Evolutionary conservation across 1,284 basidiomycete genomes (phyloP).

Genomic region (Laetiporus sulphureus): DNA sequence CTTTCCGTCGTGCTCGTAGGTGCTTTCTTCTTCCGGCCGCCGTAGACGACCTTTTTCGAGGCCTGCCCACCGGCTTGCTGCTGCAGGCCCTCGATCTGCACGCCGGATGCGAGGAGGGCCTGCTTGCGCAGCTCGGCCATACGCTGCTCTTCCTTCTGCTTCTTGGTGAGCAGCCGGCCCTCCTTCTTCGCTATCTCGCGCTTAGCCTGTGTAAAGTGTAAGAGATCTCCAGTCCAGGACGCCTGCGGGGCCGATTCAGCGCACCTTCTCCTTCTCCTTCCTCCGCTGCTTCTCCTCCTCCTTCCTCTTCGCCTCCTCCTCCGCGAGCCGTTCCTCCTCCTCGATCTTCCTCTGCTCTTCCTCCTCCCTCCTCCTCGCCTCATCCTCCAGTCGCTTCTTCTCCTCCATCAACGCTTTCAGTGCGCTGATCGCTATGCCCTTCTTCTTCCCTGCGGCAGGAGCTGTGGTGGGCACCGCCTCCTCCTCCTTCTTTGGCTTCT

Average conservation of each 20-base stretch:
- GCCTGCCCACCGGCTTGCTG: conserved; percentile 40
- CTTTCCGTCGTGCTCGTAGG: conserved; percentile 37
- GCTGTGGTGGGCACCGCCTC: conserved; percentile 37
- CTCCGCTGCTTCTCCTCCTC: conserved; percentile 81
- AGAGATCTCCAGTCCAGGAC: too few relatives aligned
- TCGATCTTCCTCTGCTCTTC: conserved; percentile 75
- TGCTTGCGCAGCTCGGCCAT: conserved; percentile 89
- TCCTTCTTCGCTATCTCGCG: conserved; percentile 85
- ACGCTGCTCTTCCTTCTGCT: conserved; percentile 92
- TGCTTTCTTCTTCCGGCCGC: conserved; percentile 68
- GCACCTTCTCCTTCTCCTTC: conserved; percentile 90
- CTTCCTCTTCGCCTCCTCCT: conserved; percentile 70
- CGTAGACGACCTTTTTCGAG: conserved; percentile 73
- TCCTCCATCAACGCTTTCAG: conserved; percentile 85
- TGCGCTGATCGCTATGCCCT: conserved; percentile 60
- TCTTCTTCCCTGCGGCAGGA: conserved; percentile 52
- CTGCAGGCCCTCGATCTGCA: conserved; percentile 84
- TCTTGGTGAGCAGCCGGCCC: conserved; percentile 86
- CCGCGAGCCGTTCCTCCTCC: conserved; percentile 74
- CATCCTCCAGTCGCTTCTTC: conserved; percentile 83
- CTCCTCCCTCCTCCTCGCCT: conserved; percentile 58
- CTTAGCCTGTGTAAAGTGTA: conserved; percentile 72
- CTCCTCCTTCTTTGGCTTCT: conserved; percentile 74
- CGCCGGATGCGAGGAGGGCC: conserved; percentile 86
- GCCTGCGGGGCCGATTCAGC: too few relatives aligned